A percentile compares a stretch with the other conserved stretches of the same genome.
These are phyloP conservation scores for Lentinula aciculospora DNA, from an alignment of 768 basidiomycete species.

Conservation along the genomic window DNA sequence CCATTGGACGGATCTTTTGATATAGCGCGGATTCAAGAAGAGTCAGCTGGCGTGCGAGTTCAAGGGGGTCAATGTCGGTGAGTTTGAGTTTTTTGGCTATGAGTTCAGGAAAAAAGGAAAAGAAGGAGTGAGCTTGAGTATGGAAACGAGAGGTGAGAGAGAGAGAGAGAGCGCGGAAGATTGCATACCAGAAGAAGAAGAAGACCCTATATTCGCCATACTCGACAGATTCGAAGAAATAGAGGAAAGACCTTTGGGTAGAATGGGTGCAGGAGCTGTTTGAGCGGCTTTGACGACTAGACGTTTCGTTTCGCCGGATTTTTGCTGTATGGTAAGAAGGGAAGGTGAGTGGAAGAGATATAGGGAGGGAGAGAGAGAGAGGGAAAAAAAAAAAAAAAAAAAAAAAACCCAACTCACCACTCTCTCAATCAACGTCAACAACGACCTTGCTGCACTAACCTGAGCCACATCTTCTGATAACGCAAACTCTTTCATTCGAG, in stretches of 20 bases:
- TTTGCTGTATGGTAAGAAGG: constrained; percentile 23
- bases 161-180: too few species aligned
- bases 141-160: too few species aligned
- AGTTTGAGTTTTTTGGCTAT: constrained; percentile 72
- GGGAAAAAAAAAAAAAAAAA: neutral
- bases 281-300: constrained; percentile 53
- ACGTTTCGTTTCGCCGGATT: constrained; percentile 49
- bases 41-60: constrained; percentile 90
- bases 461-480: constrained; percentile 57
- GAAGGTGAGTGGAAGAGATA: too few species aligned
- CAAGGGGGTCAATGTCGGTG: constrained; percentile 80
- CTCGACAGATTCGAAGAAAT: neutral
- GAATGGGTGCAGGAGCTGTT: constrained; percentile 64
- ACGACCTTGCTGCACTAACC: constrained; percentile 67
- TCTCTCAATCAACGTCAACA: constrained; percentile 71
- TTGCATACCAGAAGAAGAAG: neutral
- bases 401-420: constrained; percentile 46
- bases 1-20: constrained; percentile 82
- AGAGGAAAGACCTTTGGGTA: constrained; percentile 46
- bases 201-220: neutral
- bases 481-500: constrained; percentile 77
- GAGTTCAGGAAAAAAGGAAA: neutral
- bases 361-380: neutral
- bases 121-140: neutral
- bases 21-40: constrained; percentile 86